phyloP scores from a whole-genome alignment of 2,329 filamentous ascomycete genomes.

The Phaeosphaeriaceae sp. region DNA sequence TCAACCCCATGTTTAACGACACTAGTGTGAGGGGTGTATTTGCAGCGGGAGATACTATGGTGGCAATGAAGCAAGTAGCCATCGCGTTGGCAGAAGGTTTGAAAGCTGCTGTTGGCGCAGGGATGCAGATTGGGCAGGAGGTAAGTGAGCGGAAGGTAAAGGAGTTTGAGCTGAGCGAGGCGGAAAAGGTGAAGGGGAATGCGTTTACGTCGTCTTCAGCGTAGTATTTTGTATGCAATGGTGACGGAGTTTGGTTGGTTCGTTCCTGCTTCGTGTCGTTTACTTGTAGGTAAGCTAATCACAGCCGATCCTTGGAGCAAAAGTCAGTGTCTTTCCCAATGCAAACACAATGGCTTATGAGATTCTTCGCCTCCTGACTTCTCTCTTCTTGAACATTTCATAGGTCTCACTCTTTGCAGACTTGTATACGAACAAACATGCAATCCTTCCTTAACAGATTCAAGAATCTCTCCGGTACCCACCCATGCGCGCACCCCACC shows the following conservation, averaged over 20 bases:
- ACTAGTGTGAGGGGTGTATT: slow-evolving; percentile 61
- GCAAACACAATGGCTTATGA: neutral
- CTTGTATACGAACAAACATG: neutral
- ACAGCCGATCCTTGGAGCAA: neutral
- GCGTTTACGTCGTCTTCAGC: neutral
- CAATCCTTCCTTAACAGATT: neutral
- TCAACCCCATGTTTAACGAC: slow-evolving; percentile 55
- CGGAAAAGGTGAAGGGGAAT: slow-evolving; percentile 5
- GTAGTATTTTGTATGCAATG: neutral
- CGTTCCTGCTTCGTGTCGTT: neutral
- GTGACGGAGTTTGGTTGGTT: neutral
- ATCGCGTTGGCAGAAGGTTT: slow-evolving; percentile 39
- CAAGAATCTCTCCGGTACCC: neutral
- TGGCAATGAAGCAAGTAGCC: slow-evolving; percentile 40
- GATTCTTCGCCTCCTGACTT: neutral
- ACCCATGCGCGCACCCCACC: neutral
- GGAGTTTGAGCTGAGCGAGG: slow-evolving; percentile 15
- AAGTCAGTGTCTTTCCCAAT: neutral
- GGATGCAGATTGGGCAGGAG: slow-evolving; percentile 31
- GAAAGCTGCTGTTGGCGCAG: slow-evolving; percentile 35
- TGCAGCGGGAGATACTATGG: slow-evolving; percentile 59
- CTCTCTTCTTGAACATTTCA: neutral
- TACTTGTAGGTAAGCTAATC: neutral
- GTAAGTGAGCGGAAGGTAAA: slow-evolving; percentile 19
- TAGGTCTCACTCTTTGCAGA: neutral